phyloP scores from a whole-genome alignment of 257 asterid species.

The Salvia hispanica region DNA sequence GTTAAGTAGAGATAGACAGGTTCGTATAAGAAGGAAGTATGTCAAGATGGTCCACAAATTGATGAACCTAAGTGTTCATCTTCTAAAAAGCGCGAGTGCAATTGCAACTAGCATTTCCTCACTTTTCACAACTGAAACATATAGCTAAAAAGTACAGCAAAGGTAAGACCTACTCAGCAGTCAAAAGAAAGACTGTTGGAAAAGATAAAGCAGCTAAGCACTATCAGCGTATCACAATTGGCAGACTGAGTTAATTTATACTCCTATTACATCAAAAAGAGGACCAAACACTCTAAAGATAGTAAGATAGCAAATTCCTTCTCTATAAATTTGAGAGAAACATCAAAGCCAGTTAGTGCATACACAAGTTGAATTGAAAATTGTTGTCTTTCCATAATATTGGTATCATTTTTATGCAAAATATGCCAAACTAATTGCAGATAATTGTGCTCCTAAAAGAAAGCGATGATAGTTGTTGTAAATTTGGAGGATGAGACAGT shows the following conservation, averaged over 20 bases:
- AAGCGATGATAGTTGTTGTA: background rate
- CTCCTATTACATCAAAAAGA: background rate
- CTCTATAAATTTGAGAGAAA: conserved; percentile 1
- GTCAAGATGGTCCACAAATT: background rate
- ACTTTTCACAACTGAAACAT: conserved; percentile 3
- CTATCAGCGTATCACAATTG: background rate
- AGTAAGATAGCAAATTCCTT: background rate
- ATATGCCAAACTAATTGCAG: background rate
- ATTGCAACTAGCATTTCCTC: conserved; percentile 1
- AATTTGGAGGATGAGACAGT: background rate
- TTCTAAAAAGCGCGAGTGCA: background rate
- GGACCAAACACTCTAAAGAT: background rate
- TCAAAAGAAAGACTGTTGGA: background rate
- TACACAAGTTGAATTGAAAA: background rate
- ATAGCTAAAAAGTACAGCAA: background rate
- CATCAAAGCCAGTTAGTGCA: background rate
- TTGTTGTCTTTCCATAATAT: background rate
- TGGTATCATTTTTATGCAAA: background rate
- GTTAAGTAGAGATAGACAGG: conserved; percentile 9
- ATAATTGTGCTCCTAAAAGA: background rate
- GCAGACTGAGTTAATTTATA: background rate
- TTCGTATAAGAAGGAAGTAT: background rate
- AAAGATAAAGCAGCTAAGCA: conserved; percentile 1
- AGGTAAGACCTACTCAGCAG: background rate
- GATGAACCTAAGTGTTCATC: background rate